Conservation (phyloP, 1,284 basidiomycete genomes). For the Tylopilus sp. region DNA sequence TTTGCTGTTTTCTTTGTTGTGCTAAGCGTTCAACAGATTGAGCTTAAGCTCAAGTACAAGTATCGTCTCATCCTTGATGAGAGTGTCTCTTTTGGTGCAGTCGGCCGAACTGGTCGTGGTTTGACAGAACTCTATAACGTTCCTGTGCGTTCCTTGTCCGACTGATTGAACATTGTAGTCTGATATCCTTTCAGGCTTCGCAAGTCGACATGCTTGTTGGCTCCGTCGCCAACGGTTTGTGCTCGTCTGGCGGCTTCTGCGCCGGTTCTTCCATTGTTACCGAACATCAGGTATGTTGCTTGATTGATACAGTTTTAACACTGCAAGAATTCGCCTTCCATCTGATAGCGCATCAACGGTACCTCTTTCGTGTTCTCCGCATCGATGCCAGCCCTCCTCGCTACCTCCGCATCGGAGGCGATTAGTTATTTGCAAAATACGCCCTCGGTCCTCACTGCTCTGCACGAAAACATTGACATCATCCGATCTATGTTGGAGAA, state of each 20-base stretch:
- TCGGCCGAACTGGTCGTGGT: conserved; percentile 91
- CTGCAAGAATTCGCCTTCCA: neutral
- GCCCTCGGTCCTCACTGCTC: conserved; percentile 67
- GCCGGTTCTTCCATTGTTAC: conserved; percentile 82
- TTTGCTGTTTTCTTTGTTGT: neutral
- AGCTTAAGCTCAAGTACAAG: conserved; percentile 93
- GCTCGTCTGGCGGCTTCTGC: conserved; percentile 90
- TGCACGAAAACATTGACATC: conserved; percentile 78
- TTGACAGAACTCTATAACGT: conserved; percentile 92
- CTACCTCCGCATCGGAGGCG: conserved; percentile 81
- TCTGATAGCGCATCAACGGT: conserved; percentile 85
- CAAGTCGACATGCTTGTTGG: conserved; percentile 82
- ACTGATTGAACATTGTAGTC: neutral
- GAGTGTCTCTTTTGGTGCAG: conserved; percentile 85
- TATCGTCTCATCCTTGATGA: conserved; percentile 95
- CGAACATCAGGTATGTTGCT: conserved; percentile 69
- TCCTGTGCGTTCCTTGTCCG: conserved; percentile 50
- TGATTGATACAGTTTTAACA: neutral
- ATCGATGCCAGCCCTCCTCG: conserved; percentile 85
- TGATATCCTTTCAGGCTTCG: conserved; percentile 44
- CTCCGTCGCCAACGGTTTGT: conserved; percentile 82
- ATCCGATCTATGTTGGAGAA: conserved; percentile 77
- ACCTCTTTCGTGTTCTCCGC: conserved; percentile 96
- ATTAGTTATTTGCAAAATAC: conserved; percentile 73
- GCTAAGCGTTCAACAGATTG: conserved; percentile 54